A percentile compares a stretch with the other conserved stretches of the same genome.
These are phyloP conservation scores for Biscutella laevigata DNA, from an alignment of 441 rosid species.

Conservation along the genomic window DNA sequence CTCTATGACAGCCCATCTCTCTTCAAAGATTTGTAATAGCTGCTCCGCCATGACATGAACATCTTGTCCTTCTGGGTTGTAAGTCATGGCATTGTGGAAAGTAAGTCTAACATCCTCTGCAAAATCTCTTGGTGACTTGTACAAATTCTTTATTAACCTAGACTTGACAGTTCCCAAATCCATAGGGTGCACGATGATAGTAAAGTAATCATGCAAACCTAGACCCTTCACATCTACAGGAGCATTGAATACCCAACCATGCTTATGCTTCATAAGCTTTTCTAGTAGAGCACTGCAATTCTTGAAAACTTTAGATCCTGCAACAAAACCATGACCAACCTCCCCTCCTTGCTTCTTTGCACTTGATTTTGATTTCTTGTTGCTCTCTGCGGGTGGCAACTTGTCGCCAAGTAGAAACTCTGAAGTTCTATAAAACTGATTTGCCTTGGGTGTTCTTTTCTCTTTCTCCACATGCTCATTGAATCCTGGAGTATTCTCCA, in stretches of 20 bases:
- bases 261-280: slow-evolving; percentile 84
- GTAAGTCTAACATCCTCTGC: slow-evolving; percentile 99
- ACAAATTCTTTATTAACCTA: slow-evolving; percentile 57
- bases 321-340: slow-evolving; percentile 41
- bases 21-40: slow-evolving; percentile 68
- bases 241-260: slow-evolving; percentile 89
- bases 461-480: slow-evolving; percentile 79
- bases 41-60: slow-evolving; percentile 82
- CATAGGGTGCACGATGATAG: slow-evolving; percentile 85
- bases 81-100: slow-evolving; percentile 84
- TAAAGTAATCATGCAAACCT: slow-evolving; percentile 79
- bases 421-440: slow-evolving; percentile 79
- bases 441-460: slow-evolving; percentile 96
- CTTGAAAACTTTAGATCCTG: slow-evolving; percentile 54
- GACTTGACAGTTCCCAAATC: slow-evolving; percentile 85
- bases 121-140: slow-evolving; percentile 86
- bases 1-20: slow-evolving; percentile 74
- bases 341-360: slow-evolving; percentile 70
- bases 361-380: slow-evolving; percentile 76
- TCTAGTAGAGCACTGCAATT: slow-evolving; percentile 73
- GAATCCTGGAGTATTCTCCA: slow-evolving; percentile 63
- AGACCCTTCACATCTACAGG: slow-evolving; percentile 82
- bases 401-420: slow-evolving; percentile 96
- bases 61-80: slow-evolving; percentile 94
- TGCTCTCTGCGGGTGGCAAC: slow-evolving; percentile 89